Evolutionary conservation across 139 green algal species (phyloP).

Genomic region (Raphidocelis subcapitata): DNA sequence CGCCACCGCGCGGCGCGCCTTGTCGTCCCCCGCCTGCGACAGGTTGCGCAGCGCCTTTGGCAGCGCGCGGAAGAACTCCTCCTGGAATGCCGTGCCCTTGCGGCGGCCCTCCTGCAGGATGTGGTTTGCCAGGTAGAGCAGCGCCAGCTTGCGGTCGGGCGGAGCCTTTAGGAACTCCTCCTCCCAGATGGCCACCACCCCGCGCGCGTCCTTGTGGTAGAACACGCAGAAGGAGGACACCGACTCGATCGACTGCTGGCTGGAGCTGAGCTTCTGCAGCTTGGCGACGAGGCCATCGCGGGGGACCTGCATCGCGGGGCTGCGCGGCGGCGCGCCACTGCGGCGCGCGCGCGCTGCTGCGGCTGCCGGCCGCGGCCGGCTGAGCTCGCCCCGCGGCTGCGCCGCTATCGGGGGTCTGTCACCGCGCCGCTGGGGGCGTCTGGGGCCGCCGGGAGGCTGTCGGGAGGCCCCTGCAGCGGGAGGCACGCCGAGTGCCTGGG

Average conservation of each 20-base stretch:
- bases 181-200: slow-evolving; percentile 47
- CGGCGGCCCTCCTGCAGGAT: slow-evolving; percentile 63
- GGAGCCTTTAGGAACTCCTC: slow-evolving; percentile 38
- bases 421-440: background rate
- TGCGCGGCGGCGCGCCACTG: too few species aligned
- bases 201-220: slow-evolving; percentile 43
- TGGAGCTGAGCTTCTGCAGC: slow-evolving; percentile 36
- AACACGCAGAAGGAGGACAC: slow-evolving; percentile 51
- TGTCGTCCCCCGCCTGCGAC: slow-evolving; percentile 25
- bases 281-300: slow-evolving; percentile 34
- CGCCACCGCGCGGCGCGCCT: background rate
- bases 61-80: slow-evolving; percentile 59
- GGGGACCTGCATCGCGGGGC: slow-evolving; percentile 12
- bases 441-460: background rate
- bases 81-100: slow-evolving; percentile 61
- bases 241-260: slow-evolving; percentile 53
- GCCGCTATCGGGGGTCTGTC: background rate
- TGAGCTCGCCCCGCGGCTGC: background rate
- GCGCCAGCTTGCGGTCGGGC: slow-evolving; percentile 31
- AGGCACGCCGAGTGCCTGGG: background rate
- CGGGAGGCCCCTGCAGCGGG: background rate
- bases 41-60: slow-evolving; percentile 23
- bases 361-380: too few species aligned
- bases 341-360: too few species aligned
- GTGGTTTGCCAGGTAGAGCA: slow-evolving; percentile 58